A percentile compares a stretch with the other conserved stretches of the same genome.
Conservation (phyloP, 345 rosid species). For the Lenwebbia sp. region DNA sequence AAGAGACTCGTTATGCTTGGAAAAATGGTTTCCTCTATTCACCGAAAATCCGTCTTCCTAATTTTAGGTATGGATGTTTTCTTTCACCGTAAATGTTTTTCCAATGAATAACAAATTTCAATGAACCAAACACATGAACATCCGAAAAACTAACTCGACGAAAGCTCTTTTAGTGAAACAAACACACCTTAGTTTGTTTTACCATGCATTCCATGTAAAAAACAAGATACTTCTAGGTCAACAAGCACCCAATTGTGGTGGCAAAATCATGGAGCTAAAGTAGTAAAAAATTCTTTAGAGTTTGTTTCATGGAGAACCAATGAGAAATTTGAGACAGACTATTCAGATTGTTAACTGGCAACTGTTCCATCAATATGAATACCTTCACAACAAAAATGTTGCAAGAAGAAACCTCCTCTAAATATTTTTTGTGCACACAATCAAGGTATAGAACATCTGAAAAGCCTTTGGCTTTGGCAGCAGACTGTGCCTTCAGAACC, state of each 20-base stretch:
- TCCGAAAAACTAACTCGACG: background rate
- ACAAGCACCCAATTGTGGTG: background rate
- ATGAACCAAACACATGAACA: background rate
- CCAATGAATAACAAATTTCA: background rate
- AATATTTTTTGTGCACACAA: slow-evolving; percentile 66
- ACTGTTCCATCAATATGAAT: background rate
- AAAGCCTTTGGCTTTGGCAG: slow-evolving; percentile 78
- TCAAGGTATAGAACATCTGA: slow-evolving; percentile 93
- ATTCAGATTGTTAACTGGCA: background rate
- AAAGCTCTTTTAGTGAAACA: background rate
- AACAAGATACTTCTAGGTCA: background rate
- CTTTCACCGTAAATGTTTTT: background rate
- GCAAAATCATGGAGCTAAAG: background rate
- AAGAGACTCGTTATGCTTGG: background rate
- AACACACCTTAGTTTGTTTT: background rate
- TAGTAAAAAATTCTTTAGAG: background rate
- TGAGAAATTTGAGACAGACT: background rate
- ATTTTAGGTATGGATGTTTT: background rate
- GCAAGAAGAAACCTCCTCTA: slow-evolving; percentile 96
- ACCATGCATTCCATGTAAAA: background rate
- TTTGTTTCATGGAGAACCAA: background rate
- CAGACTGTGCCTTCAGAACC: slow-evolving; percentile 85
- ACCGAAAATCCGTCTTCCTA: background rate
- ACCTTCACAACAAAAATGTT: slow-evolving; percentile 83
- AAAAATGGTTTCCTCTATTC: background rate